phyloP scores from a whole-genome alignment of 1,284 basidiomycete species.

The Ustilago shanxiensis region DNA sequence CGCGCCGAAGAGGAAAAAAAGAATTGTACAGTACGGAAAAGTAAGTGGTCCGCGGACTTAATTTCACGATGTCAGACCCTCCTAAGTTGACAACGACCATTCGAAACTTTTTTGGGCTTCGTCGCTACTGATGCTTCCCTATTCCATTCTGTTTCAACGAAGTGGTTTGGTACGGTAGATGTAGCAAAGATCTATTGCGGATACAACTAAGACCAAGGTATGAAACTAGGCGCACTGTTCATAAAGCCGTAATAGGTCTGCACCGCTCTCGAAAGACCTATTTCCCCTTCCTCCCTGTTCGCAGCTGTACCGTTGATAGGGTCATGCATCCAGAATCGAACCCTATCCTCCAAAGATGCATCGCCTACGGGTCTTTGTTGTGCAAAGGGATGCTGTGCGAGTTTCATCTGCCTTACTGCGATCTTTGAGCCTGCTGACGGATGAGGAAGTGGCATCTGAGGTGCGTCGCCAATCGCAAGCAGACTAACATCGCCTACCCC shows the following conservation, averaged over 20 bases:
- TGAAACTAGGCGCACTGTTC: constrained; percentile 20
- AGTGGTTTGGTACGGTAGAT: too few species aligned
- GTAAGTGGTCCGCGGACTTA: constrained; percentile 9
- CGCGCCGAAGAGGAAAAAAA: constrained; percentile 32
- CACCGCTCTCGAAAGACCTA: constrained; percentile 19
- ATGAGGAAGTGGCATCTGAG: constrained; percentile 20
- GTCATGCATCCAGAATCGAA: constrained; percentile 45
- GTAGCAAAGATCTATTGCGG: neutral
- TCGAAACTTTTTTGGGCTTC: too few species aligned
- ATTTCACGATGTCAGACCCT: neutral
- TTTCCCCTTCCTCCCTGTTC: neutral
- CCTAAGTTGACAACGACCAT: neutral
- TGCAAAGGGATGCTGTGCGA: constrained; percentile 30
- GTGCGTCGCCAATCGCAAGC: constrained; percentile 30
- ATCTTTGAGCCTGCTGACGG: neutral
- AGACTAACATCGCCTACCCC: constrained; percentile 15
- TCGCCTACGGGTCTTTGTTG: constrained; percentile 19
- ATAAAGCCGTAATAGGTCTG: constrained; percentile 49
- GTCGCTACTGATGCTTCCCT: too few species aligned
- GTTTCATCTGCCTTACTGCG: constrained; percentile 22
- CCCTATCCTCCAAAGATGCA: constrained; percentile 18
- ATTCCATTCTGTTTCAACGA: too few species aligned
- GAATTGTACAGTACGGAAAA: neutral
- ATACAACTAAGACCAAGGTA: constrained; percentile 21
- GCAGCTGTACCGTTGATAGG: constrained; percentile 29